These are phyloP conservation scores for Russula brevipes DNA, from an alignment of 768 basidiomycete species.

Conservation along the genomic window DNA sequence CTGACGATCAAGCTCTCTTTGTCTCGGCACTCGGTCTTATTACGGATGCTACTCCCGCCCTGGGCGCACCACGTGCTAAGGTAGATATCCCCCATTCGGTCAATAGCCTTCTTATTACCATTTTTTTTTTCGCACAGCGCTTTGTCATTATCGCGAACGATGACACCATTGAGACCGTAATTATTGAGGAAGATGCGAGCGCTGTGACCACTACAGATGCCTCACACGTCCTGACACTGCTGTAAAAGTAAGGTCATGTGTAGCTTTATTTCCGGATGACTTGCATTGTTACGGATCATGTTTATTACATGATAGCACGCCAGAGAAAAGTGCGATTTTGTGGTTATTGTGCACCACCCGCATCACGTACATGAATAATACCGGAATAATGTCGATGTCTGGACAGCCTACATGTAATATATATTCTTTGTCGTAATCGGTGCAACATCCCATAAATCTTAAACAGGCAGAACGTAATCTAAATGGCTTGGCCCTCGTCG, in stretches of 20 bases:
- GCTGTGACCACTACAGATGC: constrained; percentile 41
- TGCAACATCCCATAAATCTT: too few species aligned
- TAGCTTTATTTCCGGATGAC: background rate
- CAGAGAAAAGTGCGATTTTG: too few species aligned
- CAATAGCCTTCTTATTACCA: background rate
- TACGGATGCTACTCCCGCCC: constrained; percentile 45
- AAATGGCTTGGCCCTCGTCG: too few species aligned
- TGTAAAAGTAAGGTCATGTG: constrained; percentile 18
- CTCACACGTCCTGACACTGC: constrained; percentile 37
- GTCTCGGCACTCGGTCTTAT: constrained; percentile 39
- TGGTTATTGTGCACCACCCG: background rate
- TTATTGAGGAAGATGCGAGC: constrained; percentile 38
- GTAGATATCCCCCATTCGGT: constrained; percentile 14
- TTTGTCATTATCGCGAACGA: constrained; percentile 65
- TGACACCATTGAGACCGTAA: constrained; percentile 59
- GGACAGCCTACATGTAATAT: too few species aligned
- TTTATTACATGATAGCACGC: too few species aligned
- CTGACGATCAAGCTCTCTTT: constrained; percentile 54
- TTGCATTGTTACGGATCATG: too few species aligned
- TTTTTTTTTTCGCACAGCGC: constrained; percentile 35
- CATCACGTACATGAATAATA: background rate
- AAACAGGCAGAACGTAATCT: too few species aligned
- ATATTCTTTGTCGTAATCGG: too few species aligned
- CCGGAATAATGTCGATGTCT: too few species aligned
- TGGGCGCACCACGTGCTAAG: constrained; percentile 65